These are phyloP conservation scores for Agaricus bisporus DNA, from an alignment of 768 basidiomycete species.

Conservation along the genomic window DNA sequence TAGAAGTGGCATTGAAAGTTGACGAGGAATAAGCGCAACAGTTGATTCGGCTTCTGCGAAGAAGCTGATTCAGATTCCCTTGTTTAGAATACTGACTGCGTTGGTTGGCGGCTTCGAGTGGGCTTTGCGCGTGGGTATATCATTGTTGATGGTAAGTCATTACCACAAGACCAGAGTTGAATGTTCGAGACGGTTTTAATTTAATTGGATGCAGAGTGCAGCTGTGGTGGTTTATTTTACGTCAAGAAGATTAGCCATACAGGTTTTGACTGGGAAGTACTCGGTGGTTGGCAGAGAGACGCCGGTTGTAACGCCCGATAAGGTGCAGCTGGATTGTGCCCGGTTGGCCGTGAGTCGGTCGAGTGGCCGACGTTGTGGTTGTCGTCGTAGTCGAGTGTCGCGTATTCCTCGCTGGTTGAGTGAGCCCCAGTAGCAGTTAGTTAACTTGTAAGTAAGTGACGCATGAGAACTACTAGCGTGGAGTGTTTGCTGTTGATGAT, in stretches of 20 bases:
- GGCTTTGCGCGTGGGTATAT: background rate
- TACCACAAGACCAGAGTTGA: background rate
- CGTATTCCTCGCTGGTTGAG: constrained; percentile 7
- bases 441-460: background rate
- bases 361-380: background rate
- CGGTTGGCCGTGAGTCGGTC: background rate
- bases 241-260: background rate
- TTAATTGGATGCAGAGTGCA: background rate
- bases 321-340: background rate
- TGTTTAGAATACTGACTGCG: background rate
- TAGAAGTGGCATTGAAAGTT: background rate
- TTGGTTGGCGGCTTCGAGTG: background rate
- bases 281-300: background rate
- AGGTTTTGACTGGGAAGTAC: background rate
- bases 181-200: background rate
- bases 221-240: background rate
- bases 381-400: constrained; percentile 2
- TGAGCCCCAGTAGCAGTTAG: background rate
- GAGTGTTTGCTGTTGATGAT: background rate
- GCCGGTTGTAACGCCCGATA: background rate
- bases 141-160: constrained; percentile 4
- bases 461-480: background rate
- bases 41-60: constrained; percentile 5
- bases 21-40: background rate
- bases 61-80: constrained; percentile 2